Evolutionary conservation across 2,329 filamentous ascomycete species (phyloP).

Genomic region (Microcyclosporella mali): DNA sequence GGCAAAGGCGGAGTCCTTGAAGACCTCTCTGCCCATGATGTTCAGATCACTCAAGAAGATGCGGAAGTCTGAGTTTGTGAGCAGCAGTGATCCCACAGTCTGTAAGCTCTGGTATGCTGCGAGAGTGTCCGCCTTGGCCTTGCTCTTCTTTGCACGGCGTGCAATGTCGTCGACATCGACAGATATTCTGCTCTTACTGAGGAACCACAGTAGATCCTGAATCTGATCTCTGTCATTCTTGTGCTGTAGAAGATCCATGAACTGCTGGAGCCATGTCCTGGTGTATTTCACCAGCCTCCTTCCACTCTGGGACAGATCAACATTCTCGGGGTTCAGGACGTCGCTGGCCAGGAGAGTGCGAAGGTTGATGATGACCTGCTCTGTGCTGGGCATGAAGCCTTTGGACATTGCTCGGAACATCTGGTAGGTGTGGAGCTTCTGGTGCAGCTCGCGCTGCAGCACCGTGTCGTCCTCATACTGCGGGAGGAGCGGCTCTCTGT

Average conservation of each 20-base stretch:
- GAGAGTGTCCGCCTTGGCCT: constrained; percentile 62
- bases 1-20: constrained; percentile 77
- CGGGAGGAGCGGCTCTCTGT: constrained; percentile 73
- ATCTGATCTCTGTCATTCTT: constrained; percentile 83
- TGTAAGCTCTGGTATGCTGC: constrained; percentile 75
- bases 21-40: constrained; percentile 73
- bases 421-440: constrained; percentile 90
- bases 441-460: constrained; percentile 69
- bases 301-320: constrained; percentile 71
- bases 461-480: constrained; percentile 76
- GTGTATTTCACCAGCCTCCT: constrained; percentile 64
- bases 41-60: constrained; percentile 76
- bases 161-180: constrained; percentile 61
- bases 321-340: constrained; percentile 67
- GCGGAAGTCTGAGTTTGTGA: constrained; percentile 87
- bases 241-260: constrained; percentile 73
- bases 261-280: constrained; percentile 67
- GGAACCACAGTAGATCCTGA: constrained; percentile 85
- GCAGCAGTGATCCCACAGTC: constrained; percentile 74
- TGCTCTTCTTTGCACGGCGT: constrained; percentile 55
- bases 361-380: constrained; percentile 73
- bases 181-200: constrained; percentile 65
- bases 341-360: constrained; percentile 72
- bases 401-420: constrained; percentile 75
- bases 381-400: constrained; percentile 88